These are phyloP conservation scores for Reticulascus tulasneorum DNA, from an alignment of 2,329 filamentous ascomycete species.

Conservation along the genomic window DNA sequence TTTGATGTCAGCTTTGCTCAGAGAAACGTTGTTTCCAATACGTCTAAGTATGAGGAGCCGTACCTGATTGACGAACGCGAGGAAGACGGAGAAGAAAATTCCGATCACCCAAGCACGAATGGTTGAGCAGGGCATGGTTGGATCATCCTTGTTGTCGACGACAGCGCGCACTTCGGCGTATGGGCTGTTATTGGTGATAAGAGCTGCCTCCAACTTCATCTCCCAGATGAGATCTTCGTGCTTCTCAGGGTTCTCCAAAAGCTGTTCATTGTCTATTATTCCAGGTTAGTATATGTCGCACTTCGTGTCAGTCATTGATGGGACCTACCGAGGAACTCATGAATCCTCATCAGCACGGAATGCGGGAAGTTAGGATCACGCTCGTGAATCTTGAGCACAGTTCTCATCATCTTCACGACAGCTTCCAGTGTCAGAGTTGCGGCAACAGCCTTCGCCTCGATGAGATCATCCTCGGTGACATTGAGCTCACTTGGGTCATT, in stretches of 20 bases:
- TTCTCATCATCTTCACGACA: constrained; percentile 33
- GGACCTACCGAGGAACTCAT: constrained; percentile 35
- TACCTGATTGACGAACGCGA: constrained; percentile 49
- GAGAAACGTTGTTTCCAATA: no score
- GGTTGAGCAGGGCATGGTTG: constrained; percentile 45
- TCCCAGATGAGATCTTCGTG: constrained; percentile 45
- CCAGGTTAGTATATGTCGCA: constrained; percentile 21
- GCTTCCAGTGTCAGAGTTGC: constrained; percentile 28
- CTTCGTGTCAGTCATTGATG: constrained; percentile 11
- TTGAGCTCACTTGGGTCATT: constrained; percentile 20
- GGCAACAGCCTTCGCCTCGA: constrained; percentile 37
- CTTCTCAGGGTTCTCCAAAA: constrained; percentile 39
- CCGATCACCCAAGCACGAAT: constrained; percentile 53
- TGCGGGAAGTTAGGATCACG: constrained; percentile 40
- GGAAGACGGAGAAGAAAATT: constrained; percentile 43
- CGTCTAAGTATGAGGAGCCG: no score
- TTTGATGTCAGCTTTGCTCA: no score
- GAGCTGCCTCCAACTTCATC: constrained; percentile 52
- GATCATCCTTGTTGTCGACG: constrained; percentile 52
- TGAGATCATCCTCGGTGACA: constrained; percentile 38
- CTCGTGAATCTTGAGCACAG: constrained; percentile 36
- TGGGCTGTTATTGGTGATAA: constrained; percentile 52
- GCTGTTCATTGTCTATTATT: constrained; percentile 15
- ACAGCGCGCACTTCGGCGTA: constrained; percentile 55
- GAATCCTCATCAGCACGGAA: constrained; percentile 34